Evolutionary conservation across 441 rosid genomes (phyloP), one percentile per base, ranked within the genome.

Genomic region (Populus trichocarpa): DNA sequence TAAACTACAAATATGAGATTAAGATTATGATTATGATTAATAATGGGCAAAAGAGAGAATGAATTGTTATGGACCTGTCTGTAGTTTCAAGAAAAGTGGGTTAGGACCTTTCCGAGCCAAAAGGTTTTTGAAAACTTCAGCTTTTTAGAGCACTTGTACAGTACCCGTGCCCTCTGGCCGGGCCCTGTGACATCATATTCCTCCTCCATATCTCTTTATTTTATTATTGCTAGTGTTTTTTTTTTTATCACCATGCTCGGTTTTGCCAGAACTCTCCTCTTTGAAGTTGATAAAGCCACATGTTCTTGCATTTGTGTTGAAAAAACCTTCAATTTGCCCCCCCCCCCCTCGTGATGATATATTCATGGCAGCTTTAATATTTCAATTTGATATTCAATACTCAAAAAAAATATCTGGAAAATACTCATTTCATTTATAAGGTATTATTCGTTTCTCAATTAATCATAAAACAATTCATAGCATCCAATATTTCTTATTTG

Each of bases 91-190:
- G 71, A 68, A 8, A 67, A 10, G 46, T 8, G 26, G 38, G 71
- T 8, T 33, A 20, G 70, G 71, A 35, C 4, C 71, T 33, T 8
- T 8, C 53, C 14, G 12, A 68, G 22, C 25, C 66, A 75, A 74
- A 72, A 23, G 22, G 18, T 6, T 33, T 22, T 12, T 3, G 61
- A 75, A 75, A 81, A 77, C 72, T 59, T 73, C 82, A 85, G 86
- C 91, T 76, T 85, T 83, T 84, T 71, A 50, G 78, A 80, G 89
- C 86, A 85, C 84, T 81, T 82, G 30, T 8, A 73, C 76, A 74
- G 70, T 63, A 77, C 77, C 82, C 72, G 40, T 71, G 82, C 77
- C 88, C 82, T 36, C 70, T 75, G 57, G 66, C 59, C 61, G 70
- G 83, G 66, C 68, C 83, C 68, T 33, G 4, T 33, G 71, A 33